Evolutionary conservation across 2,329 filamentous ascomycete genomes (phyloP).

Genomic region (Diplocarpon mali): DNA sequence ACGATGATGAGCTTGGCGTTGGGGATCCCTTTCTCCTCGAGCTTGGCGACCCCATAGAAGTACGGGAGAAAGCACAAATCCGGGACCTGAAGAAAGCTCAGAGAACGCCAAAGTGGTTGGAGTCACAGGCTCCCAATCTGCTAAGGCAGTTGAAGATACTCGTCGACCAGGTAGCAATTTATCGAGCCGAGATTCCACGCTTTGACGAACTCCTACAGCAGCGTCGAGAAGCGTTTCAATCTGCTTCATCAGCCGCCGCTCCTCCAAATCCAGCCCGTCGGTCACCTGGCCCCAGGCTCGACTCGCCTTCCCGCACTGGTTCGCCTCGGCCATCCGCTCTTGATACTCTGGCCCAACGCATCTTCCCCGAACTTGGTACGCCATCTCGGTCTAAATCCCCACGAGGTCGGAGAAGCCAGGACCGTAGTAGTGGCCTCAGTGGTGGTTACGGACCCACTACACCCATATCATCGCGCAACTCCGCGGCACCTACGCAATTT

Average conservation of each 20-base stretch:
- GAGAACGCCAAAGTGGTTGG: constrained; percentile 41
- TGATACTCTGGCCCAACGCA: constrained; percentile 51
- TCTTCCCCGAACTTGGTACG: constrained; percentile 40
- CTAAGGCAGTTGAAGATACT: constrained; percentile 48
- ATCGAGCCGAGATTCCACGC: constrained; percentile 53
- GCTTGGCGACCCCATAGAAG: constrained; percentile 23
- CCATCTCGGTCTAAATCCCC: constrained; percentile 26
- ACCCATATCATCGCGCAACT: constrained; percentile 14
- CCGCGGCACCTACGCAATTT: constrained; percentile 18
- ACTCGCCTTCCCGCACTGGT: constrained; percentile 34
- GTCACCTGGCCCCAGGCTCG: constrained; percentile 30
- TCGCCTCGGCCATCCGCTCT: constrained; percentile 46
- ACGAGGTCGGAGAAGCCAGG: constrained; percentile 22
- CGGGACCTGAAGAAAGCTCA: constrained; percentile 40
- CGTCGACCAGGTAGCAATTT: constrained; percentile 49
- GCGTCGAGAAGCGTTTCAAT: constrained; percentile 52
- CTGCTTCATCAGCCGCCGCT: constrained; percentile 34
- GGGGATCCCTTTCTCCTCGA: constrained; percentile 28
- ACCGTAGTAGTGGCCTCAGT: constrained; percentile 16
- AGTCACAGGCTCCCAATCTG: constrained; percentile 40
- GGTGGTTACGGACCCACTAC: constrained; percentile 19
- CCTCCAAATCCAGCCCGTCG: constrained; percentile 21
- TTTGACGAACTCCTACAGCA: constrained; percentile 63
- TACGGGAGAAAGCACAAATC: constrained; percentile 34
- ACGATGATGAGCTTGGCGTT: constrained; percentile 29